Base-by-base conservation (phyloP, 805 yeast genomes). In the Lipomyces japonicus region DNA sequence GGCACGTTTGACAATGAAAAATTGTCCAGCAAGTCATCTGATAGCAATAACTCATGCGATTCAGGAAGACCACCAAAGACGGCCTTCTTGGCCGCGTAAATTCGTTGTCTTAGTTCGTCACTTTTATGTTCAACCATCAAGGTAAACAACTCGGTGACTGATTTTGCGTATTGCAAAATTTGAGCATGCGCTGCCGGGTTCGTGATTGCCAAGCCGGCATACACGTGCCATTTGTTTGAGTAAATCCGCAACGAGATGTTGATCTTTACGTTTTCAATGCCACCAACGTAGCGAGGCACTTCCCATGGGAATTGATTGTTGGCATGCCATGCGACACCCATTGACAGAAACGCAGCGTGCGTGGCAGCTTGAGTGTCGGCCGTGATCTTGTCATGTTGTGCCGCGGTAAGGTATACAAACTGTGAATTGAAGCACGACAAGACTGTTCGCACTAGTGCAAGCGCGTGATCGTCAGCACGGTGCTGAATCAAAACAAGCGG, bases 311-410 rank as follows among this genome's bases (percentile, higher is more conserved):
- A 93, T 65, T 85, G 83, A 62, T 82, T 77, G 55, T 77, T 74
- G 41, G 81, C 78, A 59, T 78, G 84, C 98, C 98, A 93, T 4
- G 97, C 97, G 5, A 82, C 80, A 3, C 98, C 98, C 98, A 93
- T 93, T 49, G 95, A 83, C 51, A 93, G 72, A 63, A 93, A 93
- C 0, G 97, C 97, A 10, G 97, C 97, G 65, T 93, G 98, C 0
- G 98, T 93, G 16, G 91, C 96, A 0, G 97, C 97, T 67, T 93
- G 98, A 1, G 97, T 93, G 66, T 93, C 98, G 0, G 98, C 98
- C 0, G 98, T 91, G 55, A 93, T 91, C 61, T 77, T 79, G 66
- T 93, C 98, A 66, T 93, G 98, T 64, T 90, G 90, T 46, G 78
- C 75, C n/a, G 93, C 95, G 0, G 87, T 75, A 28, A 93, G 72